A percentile compares a stretch with the other conserved stretches of the same genome.
These are phyloP conservation scores for Tolypocladium guangdongense DNA, from an alignment of 2,329 filamentous ascomycete species.

Conservation along the genomic window DNA sequence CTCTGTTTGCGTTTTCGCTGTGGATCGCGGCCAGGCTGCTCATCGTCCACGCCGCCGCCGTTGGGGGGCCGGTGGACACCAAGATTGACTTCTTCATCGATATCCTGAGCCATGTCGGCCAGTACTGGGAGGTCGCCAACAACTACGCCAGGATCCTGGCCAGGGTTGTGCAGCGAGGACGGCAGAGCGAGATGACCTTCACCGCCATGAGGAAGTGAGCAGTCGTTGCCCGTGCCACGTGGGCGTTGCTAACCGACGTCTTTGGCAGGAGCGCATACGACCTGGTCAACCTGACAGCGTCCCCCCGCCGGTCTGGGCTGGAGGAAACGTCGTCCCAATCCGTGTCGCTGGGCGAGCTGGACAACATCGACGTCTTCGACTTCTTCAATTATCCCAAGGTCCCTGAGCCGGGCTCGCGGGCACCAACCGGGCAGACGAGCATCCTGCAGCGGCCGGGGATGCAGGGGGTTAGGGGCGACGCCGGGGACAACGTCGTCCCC, in stretches of 20 bases:
- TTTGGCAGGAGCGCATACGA: conserved; percentile 26
- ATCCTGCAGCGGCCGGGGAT: conserved; percentile 10
- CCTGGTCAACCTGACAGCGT: conserved; percentile 24
- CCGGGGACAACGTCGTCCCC: not conserved
- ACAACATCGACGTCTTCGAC: conserved; percentile 33
- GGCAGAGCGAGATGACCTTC: conserved; percentile 25
- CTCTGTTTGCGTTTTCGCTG: conserved; percentile 32
- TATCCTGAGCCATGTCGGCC: conserved; percentile 27
- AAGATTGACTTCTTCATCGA: conserved; percentile 33
- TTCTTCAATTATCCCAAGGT: conserved; percentile 33
- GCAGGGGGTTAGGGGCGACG: not conserved
- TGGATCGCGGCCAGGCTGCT: conserved; percentile 31
- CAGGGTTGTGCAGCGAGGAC: conserved; percentile 24
- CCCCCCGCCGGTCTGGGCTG: conserved; percentile 23
- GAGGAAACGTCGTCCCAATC: conserved; percentile 27
- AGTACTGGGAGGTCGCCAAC: conserved; percentile 32
- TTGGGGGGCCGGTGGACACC: conserved; percentile 23
- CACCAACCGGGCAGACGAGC: conserved; percentile 12
- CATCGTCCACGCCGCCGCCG: conserved; percentile 28
- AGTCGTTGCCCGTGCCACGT: not conserved
- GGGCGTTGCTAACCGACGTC: not conserved
- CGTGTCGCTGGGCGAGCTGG: conserved; percentile 27
- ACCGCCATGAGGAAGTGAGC: conserved; percentile 28
- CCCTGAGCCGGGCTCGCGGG: conserved; percentile 8
- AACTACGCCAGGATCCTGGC: conserved; percentile 30